Evolutionary conservation across 306 rosid genomes (phyloP), one percentile per base, ranked within the genome.

Genomic region (Alnus rubra): DNA sequence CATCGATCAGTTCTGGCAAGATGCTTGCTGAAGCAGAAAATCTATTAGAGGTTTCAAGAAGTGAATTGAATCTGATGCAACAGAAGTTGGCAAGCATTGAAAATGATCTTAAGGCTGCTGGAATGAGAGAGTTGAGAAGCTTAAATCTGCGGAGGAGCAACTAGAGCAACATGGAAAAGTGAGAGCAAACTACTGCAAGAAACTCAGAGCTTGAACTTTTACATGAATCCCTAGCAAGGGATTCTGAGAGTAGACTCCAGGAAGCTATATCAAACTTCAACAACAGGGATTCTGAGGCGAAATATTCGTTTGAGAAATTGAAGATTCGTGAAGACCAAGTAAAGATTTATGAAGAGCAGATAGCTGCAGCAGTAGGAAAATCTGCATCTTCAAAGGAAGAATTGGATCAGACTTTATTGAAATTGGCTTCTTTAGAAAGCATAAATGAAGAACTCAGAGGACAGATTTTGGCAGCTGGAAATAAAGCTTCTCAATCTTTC

Each of bases 11-110:
- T 81, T 86, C 91, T 51, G 88, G 78, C 39, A 83, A 82, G 89
- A 87, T 90, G 84, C 85, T 88, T 67, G 82, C 94, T 1, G 98
- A 93, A 88, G 87, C 92, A 2, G 98, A 96, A 82, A 96, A 84
- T 78, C 74, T 96, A 9, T 45, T 93, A 79, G 93, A 87, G 82
- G 82, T 87, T 48, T 68, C 91, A 83, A 89, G 91, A 86, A 86
- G 87, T 76, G 99, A 96, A 80, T 83, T 95, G 80, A 90, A 53
- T 81, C 83, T 87, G 50, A 93, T 93, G 9, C 96, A 88, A 78
- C 93, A 68, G 87, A 95, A 90, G 83, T 69, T 95, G 80, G 86
- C 62, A 78, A 82, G 84, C 60, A 77, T 89, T 13, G 97, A 89
- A 82, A 83, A 56, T 58, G 92, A 89, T 78, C 93, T 88, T 28